Evolutionary conservation across 768 basidiomycete species (phyloP).

Genomic region (Boletus insuetus): DNA sequence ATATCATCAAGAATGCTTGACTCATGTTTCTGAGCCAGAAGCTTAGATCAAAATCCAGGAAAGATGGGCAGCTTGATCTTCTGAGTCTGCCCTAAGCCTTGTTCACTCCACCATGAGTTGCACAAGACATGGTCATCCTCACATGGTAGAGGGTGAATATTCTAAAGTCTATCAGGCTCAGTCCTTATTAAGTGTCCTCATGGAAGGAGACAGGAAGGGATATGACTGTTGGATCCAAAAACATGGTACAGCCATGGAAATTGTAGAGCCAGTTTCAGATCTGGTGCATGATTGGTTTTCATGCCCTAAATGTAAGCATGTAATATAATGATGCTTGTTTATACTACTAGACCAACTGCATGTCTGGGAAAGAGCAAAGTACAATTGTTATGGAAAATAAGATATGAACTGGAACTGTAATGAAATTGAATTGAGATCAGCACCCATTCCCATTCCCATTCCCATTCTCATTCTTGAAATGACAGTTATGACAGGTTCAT

Average conservation of each 20-base stretch:
- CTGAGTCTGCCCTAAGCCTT: neutral
- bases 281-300: neutral
- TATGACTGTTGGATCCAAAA: neutral
- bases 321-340: neutral
- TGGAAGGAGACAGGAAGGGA: neutral
- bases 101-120: neutral
- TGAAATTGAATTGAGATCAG: too few species aligned
- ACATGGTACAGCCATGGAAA: neutral
- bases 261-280: neutral
- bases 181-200: conserved; percentile 2
- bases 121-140: neutral
- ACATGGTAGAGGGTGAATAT: neutral
- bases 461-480: too few species aligned
- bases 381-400: too few species aligned
- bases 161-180: conserved; percentile 5
- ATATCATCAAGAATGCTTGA: neutral
- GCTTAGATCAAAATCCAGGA: neutral
- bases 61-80: neutral
- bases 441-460: too few species aligned
- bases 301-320: neutral
- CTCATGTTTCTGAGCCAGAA: rapidly evolving
- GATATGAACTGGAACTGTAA: too few species aligned
- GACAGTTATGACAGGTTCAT: too few species aligned
- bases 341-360: too few species aligned
- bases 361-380: too few species aligned